phyloP scores from a whole-genome alignment of 2,329 filamentous ascomycete species.

The Fusarium buxicola region DNA sequence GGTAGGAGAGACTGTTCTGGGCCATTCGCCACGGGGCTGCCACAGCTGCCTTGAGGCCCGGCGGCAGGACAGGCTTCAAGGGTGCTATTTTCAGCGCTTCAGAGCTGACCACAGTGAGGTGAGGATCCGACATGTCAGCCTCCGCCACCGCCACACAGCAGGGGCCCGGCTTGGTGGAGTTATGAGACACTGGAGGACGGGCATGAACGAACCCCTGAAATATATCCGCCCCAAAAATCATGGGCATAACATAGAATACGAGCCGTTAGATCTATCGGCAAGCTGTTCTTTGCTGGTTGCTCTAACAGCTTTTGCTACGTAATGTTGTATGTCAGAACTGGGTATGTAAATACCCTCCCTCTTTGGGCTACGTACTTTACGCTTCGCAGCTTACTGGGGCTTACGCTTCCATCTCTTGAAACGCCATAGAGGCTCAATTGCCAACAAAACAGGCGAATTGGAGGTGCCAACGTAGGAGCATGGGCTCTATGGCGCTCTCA shows the following conservation, averaged over 20 bases:
- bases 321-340: too few relatives aligned
- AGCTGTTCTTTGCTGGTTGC: background rate
- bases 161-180: conserved; percentile 14
- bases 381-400: conserved; percentile 7
- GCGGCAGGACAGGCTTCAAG: background rate
- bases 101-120: conserved; percentile 8
- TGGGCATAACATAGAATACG: conserved; percentile 1
- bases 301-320: background rate
- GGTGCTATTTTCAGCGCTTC: conserved; percentile 41
- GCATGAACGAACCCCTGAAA: conserved; percentile 12
- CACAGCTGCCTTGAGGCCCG: background rate
- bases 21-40: conserved; percentile 26
- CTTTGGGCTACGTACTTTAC: background rate
- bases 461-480: conserved; percentile 37
- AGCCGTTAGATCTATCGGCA: background rate
- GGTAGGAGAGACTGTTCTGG: conserved; percentile 11
- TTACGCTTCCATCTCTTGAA: conserved; percentile 20
- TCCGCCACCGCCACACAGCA: conserved; percentile 42
- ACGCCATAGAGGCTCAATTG: conserved; percentile 4
- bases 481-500: conserved; percentile 35
- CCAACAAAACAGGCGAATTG: conserved; percentile 35
- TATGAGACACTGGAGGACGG: conserved; percentile 24
- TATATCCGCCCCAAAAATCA: conserved; percentile 5
- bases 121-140: conserved; percentile 29
- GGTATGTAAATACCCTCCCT: too few relatives aligned